Evolutionary conservation across 2,329 filamentous ascomycete genomes (phyloP), one percentile per base, ranked within the genome.

Genomic region (Corinectria fuckeliana): DNA sequence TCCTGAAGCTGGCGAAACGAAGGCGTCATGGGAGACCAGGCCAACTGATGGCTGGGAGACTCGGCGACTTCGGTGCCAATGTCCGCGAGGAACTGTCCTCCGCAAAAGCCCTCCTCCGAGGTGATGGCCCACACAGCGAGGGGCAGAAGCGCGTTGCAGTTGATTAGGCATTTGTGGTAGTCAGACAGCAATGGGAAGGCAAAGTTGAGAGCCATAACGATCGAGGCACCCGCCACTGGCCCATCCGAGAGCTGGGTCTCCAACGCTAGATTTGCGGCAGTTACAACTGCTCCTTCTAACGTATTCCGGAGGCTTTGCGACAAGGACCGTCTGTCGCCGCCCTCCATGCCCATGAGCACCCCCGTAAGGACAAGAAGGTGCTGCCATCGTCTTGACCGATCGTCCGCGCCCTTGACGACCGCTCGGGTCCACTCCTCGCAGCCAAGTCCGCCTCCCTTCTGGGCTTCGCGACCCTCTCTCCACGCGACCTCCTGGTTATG

Each of bases 351-450:
- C 71, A 94, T 84, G 58, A 97, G 76, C 20, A 96, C 79, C 3
- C 92, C 93, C 0, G 88, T 88, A 8, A 97, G 83, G 5, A 93
- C 84, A n/a, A 97, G 80, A 26, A 93, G 76, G 74, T 97, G 93
- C 74, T 92, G 89, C 92, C 92, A 97, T 70, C 91, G 81, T 23
- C 81, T 83, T 14, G 86, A 86, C 42, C 82, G 80, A 28, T 82
- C 82, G 53, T 88, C 85, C 9, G 83, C 80, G 32, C 85, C 86
- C 67, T 82, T 82, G 41, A 82, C 80, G 3, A 88, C 80, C 1
- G 84, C 84, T 18, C 81, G 78, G 8, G 84, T 78, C 85, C 86
- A 88, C 20, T 77, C 79, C 49, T 86, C 82, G 64, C 80, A 79
- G 23, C 72, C 61, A 8, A 86, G 62, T 3, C 78, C 80, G 50